These are phyloP conservation scores for Chamaenerion angustifolium DNA, from an alignment of 345 rosid species.

Conservation along the genomic window DNA sequence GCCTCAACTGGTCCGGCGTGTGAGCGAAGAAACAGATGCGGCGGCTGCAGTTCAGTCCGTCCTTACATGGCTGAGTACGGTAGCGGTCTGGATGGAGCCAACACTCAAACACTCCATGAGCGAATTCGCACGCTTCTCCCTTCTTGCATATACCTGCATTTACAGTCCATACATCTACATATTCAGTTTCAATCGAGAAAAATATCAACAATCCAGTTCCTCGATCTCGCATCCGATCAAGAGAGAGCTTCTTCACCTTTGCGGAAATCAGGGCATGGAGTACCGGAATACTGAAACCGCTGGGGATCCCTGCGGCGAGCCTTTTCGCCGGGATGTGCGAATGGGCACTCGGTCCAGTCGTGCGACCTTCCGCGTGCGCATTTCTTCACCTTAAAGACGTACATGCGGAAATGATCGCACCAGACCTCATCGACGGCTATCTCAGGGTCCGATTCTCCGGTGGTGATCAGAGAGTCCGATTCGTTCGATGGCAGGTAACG, in stretches of 20 bases:
- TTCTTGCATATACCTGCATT: not conserved
- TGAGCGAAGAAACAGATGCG: slow-evolving; percentile 87
- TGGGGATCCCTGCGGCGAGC: slow-evolving; percentile 17
- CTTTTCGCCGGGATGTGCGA: slow-evolving; percentile 17
- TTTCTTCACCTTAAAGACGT: slow-evolving; percentile 13
- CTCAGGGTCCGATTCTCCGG: slow-evolving; percentile 25
- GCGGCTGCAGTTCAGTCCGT: slow-evolving; percentile 31
- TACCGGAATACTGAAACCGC: slow-evolving; percentile 12
- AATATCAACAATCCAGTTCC: not conserved
- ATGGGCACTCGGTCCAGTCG: slow-evolving; percentile 19
- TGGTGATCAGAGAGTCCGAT: slow-evolving; percentile 15
- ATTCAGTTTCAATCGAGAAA: too few relatives aligned
- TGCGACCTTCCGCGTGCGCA: slow-evolving; percentile 17
- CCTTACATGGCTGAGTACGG: slow-evolving; percentile 1
- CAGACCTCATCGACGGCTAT: slow-evolving; percentile 32
- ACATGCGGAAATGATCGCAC: slow-evolving; percentile 22
- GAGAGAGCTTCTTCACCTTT: slow-evolving; percentile 27
- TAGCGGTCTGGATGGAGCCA: not conserved
- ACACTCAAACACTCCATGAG: too few relatives aligned
- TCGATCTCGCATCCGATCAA: too few relatives aligned
- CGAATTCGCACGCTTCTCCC: not conserved
- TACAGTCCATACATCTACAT: not conserved
- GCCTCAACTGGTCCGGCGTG: slow-evolving; percentile 66
- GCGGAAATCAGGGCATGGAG: slow-evolving; percentile 17
- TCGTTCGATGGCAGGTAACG: slow-evolving; percentile 64